These are phyloP conservation scores for Claviceps monticola DNA, from an alignment of 2,329 filamentous ascomycete species.

Conservation along the genomic window DNA sequence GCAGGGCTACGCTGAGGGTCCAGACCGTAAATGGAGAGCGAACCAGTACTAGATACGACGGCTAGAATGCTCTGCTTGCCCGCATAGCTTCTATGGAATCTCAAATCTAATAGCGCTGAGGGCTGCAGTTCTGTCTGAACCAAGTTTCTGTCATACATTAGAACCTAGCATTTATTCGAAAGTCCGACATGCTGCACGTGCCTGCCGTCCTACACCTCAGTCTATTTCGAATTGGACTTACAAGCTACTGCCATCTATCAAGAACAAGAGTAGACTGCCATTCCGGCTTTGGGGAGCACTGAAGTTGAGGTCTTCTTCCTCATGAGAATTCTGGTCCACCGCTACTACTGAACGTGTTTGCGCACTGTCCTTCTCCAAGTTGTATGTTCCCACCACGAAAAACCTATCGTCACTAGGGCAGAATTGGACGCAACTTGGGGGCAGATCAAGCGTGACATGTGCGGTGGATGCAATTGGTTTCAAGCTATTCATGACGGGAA, in stretches of 20 bases:
- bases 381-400: conserved; percentile 76
- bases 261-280: conserved; percentile 59
- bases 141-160: conserved; percentile 4
- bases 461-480: conserved; percentile 26
- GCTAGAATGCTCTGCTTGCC: conserved; percentile 43
- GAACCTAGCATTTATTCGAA: neutral
- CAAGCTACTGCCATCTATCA: conserved; percentile 37
- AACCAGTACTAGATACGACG: conserved; percentile 64
- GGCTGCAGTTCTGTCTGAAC: conserved; percentile 48
- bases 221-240: conserved; percentile 26
- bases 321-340: conserved; percentile 8
- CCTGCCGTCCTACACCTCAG: neutral
- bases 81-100: conserved; percentile 48
- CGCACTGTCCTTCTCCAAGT: conserved; percentile 41
- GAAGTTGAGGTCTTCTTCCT: conserved; percentile 4
- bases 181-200: neutral
- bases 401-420: conserved; percentile 46
- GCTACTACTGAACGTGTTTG: conserved; percentile 10
- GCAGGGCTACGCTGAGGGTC: conserved; percentile 21
- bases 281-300: conserved; percentile 48
- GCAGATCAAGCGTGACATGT: conserved; percentile 46
- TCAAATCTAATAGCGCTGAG: conserved; percentile 71
- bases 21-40: conserved; percentile 49
- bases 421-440: conserved; percentile 69
- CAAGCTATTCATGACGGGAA: conserved; percentile 11